Evolutionary conservation across 495 filamentous ascomycete species (phyloP).

Genomic region (Penicillium alfredii): DNA sequence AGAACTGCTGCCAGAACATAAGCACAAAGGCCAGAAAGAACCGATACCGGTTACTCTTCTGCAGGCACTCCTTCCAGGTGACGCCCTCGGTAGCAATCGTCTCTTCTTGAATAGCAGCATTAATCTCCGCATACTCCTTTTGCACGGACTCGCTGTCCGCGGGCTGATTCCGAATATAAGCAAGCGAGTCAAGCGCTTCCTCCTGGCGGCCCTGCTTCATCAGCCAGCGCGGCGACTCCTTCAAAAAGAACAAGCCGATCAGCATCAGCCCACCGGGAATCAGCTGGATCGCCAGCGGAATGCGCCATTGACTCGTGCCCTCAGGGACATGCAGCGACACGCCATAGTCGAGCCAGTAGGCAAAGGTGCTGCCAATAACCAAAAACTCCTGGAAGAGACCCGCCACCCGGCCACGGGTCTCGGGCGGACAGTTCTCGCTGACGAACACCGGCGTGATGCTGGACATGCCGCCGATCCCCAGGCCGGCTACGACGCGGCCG

Average conservation of each 20-base stretch:
- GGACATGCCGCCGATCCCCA: slow-evolving; percentile 42
- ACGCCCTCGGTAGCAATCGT: slow-evolving; percentile 30
- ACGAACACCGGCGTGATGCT: slow-evolving; percentile 47
- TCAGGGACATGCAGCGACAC: slow-evolving; percentile 38
- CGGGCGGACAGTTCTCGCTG: slow-evolving; percentile 38
- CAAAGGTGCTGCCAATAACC: slow-evolving; percentile 27
- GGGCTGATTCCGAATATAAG: slow-evolving; percentile 40
- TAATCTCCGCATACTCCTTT: slow-evolving; percentile 62
- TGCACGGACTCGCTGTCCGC: slow-evolving; percentile 32
- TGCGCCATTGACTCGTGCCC: slow-evolving; percentile 46
- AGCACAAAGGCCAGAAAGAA: slow-evolving; percentile 40
- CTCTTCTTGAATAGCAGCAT: slow-evolving; percentile 37
- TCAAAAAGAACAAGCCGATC: slow-evolving; percentile 44
- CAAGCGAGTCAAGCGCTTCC: slow-evolving; percentile 39
- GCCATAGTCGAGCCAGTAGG: slow-evolving; percentile 49
- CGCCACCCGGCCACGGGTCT: slow-evolving; percentile 41
- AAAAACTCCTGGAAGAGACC: slow-evolving; percentile 29
- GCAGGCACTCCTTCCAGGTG: slow-evolving; percentile 36
- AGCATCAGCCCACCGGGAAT: slow-evolving; percentile 47
- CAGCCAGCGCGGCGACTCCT: slow-evolving; percentile 54
- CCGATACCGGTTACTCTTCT: slow-evolving; percentile 35
- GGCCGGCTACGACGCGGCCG: slow-evolving; percentile 38
- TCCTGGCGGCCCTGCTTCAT: slow-evolving; percentile 39
- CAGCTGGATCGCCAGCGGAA: slow-evolving; percentile 49
- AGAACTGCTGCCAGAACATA: slow-evolving; percentile 51